Percentiles rank a stretch among this genome's conserved stretches.
These are phyloP conservation scores for Arabidopsis lyrata DNA, from an alignment of 441 rosid genomes.

Conservation along the genomic window DNA sequence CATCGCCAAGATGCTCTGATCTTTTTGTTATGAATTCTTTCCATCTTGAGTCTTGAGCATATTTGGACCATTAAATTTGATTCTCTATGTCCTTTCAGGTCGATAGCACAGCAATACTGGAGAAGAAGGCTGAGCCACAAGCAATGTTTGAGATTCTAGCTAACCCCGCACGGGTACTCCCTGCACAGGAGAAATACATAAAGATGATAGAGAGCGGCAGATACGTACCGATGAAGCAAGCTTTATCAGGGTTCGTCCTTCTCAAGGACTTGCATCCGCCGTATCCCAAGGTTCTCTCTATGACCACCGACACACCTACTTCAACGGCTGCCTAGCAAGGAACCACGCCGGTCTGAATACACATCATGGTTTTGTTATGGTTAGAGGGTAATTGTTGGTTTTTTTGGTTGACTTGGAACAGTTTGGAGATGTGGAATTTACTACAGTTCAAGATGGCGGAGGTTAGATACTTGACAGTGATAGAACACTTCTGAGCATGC, in stretches of 20 bases:
- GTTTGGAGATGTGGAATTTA: not conserved
- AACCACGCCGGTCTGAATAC: conserved; percentile 68
- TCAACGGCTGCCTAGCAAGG: conserved; percentile 49
- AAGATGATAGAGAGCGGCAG: conserved; percentile 74
- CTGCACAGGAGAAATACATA: conserved; percentile 77
- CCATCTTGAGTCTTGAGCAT: not conserved
- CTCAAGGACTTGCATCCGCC: conserved; percentile 70
- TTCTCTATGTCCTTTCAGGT: conserved; percentile 47
- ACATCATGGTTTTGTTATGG: conserved; percentile 45
- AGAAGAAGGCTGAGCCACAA: conserved; percentile 82
- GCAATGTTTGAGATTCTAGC: conserved; percentile 70
- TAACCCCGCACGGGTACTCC: conserved; percentile 89
- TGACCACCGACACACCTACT: conserved; percentile 81
- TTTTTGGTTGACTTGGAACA: not conserved
- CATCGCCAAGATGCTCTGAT: not conserved
- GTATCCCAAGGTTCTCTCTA: conserved; percentile 73
- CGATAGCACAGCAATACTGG: conserved; percentile 62
- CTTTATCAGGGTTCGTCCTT: conserved; percentile 86
- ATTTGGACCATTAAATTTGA: too few species aligned
- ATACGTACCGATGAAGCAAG: conserved; percentile 75
- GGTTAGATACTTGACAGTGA: not conserved
- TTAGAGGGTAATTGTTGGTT: conserved; percentile 3
- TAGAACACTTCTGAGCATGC: not conserved
- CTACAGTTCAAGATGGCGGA: not conserved
- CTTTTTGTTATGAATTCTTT: not conserved